Evolutionary conservation across 2,329 filamentous ascomycete genomes (phyloP).

Genomic region (Lasiodiplodia sp.): DNA sequence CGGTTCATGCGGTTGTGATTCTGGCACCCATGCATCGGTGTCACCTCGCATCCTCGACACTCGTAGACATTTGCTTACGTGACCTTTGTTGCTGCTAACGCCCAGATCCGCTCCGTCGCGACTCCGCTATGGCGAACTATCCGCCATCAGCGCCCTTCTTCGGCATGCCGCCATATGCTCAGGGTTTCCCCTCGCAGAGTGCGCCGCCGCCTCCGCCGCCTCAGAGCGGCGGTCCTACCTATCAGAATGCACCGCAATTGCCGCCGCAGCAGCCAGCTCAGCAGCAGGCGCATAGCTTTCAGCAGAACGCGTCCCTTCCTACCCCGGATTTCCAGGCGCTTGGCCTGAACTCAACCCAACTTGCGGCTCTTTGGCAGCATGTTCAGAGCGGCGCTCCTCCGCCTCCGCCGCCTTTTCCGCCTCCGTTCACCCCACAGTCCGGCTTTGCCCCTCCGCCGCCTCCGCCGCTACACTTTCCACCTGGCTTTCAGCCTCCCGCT

Average conservation of each 20-base stretch:
- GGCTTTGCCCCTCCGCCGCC: slow-evolving; percentile 35
- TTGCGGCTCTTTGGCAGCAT: slow-evolving; percentile 25
- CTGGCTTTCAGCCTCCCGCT: slow-evolving; percentile 32
- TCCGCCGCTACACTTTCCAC: slow-evolving; percentile 36
- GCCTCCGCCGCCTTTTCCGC: slow-evolving; percentile 38
- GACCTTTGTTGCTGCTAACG: slow-evolving; percentile 29
- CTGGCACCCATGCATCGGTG: slow-evolving; percentile 29
- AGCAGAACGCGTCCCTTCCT: slow-evolving; percentile 37
- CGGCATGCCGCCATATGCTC: slow-evolving; percentile 18
- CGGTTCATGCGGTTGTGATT: slow-evolving; percentile 21
- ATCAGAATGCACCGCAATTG: slow-evolving; percentile 20
- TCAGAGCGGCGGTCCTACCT: slow-evolving; percentile 2
- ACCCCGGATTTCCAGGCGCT: slow-evolving; percentile 32
- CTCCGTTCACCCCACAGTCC: slow-evolving; percentile 37
- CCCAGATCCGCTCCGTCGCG: slow-evolving; percentile 12
- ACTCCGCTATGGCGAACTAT: slow-evolving; percentile 28
- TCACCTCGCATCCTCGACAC: slow-evolving; percentile 16
- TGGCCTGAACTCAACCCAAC: slow-evolving; percentile 24
- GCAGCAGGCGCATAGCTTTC: slow-evolving; percentile 29
- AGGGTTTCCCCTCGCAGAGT: slow-evolving; percentile 19
- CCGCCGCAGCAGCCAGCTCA: slow-evolving; percentile 15
- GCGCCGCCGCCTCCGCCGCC: slow-evolving; percentile 10
- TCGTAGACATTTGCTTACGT: slow-evolving; percentile 24
- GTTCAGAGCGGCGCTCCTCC: slow-evolving; percentile 33
- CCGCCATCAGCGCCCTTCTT: slow-evolving; percentile 26